Percentiles rank a stretch among this genome's conserved stretches.
Evolutionary conservation across 352 stramenopile genomes (phyloP).

Genomic region (Thalassiosira ordinaria): DNA sequence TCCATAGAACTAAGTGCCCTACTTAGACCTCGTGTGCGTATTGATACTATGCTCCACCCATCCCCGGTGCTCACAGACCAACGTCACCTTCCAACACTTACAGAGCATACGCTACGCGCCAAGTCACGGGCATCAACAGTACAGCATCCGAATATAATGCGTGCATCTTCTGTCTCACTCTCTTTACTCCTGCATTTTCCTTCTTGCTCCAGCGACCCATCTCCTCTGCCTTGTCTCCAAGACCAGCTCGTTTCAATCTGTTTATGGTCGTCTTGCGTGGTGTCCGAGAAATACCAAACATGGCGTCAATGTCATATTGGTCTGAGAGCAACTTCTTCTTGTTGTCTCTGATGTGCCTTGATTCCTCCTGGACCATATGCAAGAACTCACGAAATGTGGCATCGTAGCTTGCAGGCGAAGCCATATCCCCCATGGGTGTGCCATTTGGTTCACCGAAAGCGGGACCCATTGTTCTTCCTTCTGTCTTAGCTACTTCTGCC

Average conservation of each 20-base stretch:
- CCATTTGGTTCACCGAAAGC: constrained; percentile 29
- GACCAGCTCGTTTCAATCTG: constrained; percentile 6
- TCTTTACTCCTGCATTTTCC: constrained; percentile 1
- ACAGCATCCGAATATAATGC: constrained; percentile 12
- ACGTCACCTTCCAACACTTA: too few relatives aligned
- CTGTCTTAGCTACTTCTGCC: constrained; percentile 6
- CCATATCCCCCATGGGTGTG: neutral
- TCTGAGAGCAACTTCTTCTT: neutral
- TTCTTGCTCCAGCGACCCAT: constrained; percentile 33
- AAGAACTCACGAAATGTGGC: constrained; percentile 17
- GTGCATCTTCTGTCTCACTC: neutral
- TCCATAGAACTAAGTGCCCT: too few relatives aligned
- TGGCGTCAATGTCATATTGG: constrained; percentile 3
- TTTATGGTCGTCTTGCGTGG: constrained; percentile 15
- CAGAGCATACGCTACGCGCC: constrained; percentile 15
- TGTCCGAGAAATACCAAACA: constrained; percentile 18
- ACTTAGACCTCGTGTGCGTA: too few relatives aligned
- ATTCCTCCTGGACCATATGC: constrained; percentile 19
- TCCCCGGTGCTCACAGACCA: too few relatives aligned
- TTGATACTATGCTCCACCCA: too few relatives aligned
- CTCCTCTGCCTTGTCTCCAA: neutral
- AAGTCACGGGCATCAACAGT: constrained; percentile 8
- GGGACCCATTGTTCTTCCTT: constrained; percentile 8
- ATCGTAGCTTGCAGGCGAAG: constrained; percentile 13
- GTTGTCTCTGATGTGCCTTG: neutral